Evolutionary conservation across 306 rosid genomes (phyloP).

Genomic region (Argentina anserina): DNA sequence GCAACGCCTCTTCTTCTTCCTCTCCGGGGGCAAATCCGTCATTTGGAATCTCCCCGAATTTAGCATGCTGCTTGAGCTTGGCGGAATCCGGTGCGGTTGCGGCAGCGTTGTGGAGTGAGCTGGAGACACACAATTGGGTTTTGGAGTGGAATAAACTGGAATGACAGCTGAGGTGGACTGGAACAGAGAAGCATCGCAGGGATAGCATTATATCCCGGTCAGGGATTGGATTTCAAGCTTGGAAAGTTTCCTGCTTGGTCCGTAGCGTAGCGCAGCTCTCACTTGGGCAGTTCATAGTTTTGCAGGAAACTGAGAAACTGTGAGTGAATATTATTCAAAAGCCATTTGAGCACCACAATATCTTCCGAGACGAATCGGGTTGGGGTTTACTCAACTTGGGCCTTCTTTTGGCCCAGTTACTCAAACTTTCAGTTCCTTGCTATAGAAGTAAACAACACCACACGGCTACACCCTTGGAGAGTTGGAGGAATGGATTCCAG

Average conservation of each 20-base stretch:
- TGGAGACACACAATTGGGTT: slow-evolving; percentile 9
- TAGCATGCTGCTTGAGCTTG: slow-evolving; percentile 1
- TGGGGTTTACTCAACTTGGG: not conserved
- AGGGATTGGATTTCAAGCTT: not conserved
- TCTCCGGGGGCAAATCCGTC: not conserved
- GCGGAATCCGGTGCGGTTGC: slow-evolving; percentile 7
- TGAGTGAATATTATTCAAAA: not conserved
- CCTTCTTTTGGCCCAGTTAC: not conserved
- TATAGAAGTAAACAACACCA: no score
- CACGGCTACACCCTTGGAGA: no score
- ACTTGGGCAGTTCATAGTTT: not conserved
- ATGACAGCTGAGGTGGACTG: not conserved
- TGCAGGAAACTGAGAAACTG: not conserved
- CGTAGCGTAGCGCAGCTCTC: not conserved
- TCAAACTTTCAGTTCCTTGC: no score
- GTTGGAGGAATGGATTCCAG: no score
- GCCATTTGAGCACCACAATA: not conserved
- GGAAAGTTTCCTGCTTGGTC: not conserved
- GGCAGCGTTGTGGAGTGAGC: not conserved
- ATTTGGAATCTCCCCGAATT: not conserved
- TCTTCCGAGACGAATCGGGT: not conserved
- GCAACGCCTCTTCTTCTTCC: slow-evolving; percentile 34
- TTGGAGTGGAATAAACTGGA: not conserved
- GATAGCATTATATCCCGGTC: not conserved
- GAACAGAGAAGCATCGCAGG: not conserved